Evolutionary conservation across 2,329 filamentous ascomycete genomes (phyloP).

Genomic region (Biscogniauxia marginata): DNA sequence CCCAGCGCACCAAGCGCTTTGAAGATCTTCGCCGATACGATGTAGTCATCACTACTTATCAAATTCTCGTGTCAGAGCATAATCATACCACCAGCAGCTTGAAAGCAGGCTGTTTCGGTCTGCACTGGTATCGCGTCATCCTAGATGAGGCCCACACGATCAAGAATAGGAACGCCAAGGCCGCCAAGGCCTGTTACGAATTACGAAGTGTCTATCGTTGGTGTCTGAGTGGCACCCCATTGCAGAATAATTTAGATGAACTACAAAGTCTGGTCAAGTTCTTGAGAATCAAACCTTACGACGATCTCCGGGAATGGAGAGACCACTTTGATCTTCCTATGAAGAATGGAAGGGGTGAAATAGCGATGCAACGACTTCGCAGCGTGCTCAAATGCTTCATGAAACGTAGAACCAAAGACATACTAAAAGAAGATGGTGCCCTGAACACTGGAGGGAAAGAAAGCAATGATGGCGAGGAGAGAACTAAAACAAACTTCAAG

Average conservation of each 20-base stretch:
- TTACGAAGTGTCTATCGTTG: constrained; percentile 85
- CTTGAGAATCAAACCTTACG: constrained; percentile 86
- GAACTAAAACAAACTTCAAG: constrained; percentile 68
- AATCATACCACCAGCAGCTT: constrained; percentile 63
- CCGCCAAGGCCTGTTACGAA: constrained; percentile 87
- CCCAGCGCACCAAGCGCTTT: constrained; percentile 75
- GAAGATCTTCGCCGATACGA: constrained; percentile 81
- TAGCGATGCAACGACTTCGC: constrained; percentile 85
- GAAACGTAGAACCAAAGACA: constrained; percentile 97
- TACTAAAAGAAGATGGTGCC: constrained; percentile 85
- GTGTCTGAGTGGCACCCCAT: constrained; percentile 94
- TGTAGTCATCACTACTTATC: constrained; percentile 95
- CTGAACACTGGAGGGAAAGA: constrained; percentile 73
- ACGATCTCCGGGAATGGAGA: constrained; percentile 84
- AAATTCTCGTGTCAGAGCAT: constrained; percentile 90
- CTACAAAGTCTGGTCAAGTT: constrained; percentile 92
- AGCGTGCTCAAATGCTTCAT: constrained; percentile 89
- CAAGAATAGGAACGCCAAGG: constrained; percentile 96
- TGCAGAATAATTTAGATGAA: constrained; percentile 98
- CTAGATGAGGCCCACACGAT: constrained; percentile 97
- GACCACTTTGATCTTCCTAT: constrained; percentile 86
- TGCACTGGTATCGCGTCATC: constrained; percentile 94
- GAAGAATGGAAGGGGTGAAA: constrained; percentile 83
- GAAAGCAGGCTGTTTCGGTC: constrained; percentile 81
- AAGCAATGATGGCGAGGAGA: constrained; percentile 44